Percentiles rank a stretch among this genome's conserved stretches.
Evolutionary conservation across 305 asterid species (phyloP).

Genomic region (Fraxinus angustifolia): DNA sequence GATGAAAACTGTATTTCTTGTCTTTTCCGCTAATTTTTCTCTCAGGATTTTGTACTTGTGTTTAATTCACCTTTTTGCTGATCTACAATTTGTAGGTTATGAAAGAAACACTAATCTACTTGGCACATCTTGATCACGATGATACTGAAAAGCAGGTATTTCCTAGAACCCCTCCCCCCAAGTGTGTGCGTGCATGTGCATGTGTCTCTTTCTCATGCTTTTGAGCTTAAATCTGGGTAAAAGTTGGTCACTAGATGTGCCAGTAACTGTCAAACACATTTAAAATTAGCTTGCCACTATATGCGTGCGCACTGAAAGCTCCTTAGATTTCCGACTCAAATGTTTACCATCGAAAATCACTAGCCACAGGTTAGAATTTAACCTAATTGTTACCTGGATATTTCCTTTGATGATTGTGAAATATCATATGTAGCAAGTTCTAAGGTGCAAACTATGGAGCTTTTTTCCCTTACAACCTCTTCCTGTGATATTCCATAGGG

Average conservation of each 20-base stretch:
- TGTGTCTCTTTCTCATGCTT: not conserved
- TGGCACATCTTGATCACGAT: conserved; percentile 98
- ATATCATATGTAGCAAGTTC: not conserved
- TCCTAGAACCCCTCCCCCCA: not conserved
- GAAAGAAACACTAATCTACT: conserved; percentile 94
- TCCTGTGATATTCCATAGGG: not conserved
- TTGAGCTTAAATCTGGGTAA: not conserved
- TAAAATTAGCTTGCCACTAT: not conserved
- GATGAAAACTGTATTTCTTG: not conserved
- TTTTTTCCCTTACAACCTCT: not conserved
- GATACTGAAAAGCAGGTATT: conserved; percentile 95
- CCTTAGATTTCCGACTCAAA: not conserved
- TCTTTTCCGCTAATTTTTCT: conserved; percentile 14
- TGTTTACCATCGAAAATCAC: not conserved
- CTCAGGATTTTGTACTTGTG: conserved; percentile 1
- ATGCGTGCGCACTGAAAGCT: not conserved
- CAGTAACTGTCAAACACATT: not conserved
- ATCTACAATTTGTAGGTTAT: conserved; percentile 60
- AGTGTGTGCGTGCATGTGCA: not conserved
- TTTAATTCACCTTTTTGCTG: conserved; percentile 10
- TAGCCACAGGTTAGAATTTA: not conserved
- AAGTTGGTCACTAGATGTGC: not conserved
- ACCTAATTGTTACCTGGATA: not conserved
- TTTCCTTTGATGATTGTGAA: not conserved
- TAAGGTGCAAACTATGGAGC: not conserved